These are phyloP conservation scores for Lactifluus echinatus DNA, from an alignment of 768 basidiomycete species.

Conservation along the genomic window DNA sequence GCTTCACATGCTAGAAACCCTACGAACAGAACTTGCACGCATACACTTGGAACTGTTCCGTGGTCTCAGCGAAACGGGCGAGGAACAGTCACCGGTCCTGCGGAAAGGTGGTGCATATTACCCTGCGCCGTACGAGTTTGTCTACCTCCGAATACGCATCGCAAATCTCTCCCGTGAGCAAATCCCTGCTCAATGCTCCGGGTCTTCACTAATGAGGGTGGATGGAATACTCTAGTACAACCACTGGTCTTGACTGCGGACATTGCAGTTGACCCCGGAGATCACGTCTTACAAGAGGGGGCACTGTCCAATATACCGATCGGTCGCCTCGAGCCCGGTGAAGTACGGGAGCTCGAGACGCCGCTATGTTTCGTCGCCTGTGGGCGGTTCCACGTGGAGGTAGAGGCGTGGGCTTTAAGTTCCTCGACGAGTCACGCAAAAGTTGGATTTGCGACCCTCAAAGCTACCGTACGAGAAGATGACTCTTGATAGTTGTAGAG, in stretches of 20 bases:
- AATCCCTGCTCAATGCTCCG: background rate
- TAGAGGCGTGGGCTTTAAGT: slow-evolving; percentile 29
- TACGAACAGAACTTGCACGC: slow-evolving; percentile 59
- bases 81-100: slow-evolving; percentile 19
- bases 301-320: slow-evolving; percentile 50
- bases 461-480: slow-evolving; percentile 28
- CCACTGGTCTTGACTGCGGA: slow-evolving; percentile 46
- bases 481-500: slow-evolving; percentile 7
- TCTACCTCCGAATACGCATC: slow-evolving; percentile 48
- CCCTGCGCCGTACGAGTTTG: slow-evolving; percentile 51
- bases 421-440: slow-evolving; percentile 4
- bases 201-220: background rate
- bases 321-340: slow-evolving; percentile 51
- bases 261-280: slow-evolving; percentile 46
- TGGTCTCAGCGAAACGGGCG: slow-evolving; percentile 14
- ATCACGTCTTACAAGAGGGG: slow-evolving; percentile 67
- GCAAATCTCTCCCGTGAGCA: slow-evolving; percentile 62
- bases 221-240: slow-evolving; percentile 33
- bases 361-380: slow-evolving; percentile 66
- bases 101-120: slow-evolving; percentile 37
- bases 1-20: slow-evolving; percentile 64
- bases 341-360: slow-evolving; percentile 41
- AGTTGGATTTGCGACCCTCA: slow-evolving; percentile 35
- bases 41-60: slow-evolving; percentile 36
- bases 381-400: slow-evolving; percentile 49